Base-by-base conservation (phyloP, 805 yeast genomes). In the Schwanniomyces vanrijiae region DNA sequence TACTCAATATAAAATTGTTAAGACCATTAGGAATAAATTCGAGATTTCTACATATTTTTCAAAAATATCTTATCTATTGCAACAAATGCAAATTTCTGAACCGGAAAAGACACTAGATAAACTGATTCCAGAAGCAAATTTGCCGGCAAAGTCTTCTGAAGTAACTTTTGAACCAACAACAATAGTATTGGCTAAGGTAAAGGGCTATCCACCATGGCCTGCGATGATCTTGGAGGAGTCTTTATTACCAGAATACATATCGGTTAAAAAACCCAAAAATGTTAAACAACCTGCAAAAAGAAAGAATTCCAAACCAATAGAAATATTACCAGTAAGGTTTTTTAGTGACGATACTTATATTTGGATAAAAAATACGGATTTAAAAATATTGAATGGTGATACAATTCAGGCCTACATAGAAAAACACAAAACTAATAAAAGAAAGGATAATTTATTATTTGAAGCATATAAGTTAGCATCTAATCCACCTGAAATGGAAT, bases 191-290 rank as follows among this genome's bases (percentile, higher is more conserved):
- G 94, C 94, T 6, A 89, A 89, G 64, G 82, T 89, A 41, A 89
- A 88, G 59, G 95, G 96, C 7, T 89, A 83, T 60, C 88, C 96
- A 2, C 86, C 91, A 37, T 89, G 96, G 96, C 96, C 96, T 0
- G 90, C 91, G 2, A 83, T 88, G 82, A 82, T 88, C 3, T 76
- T 88, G 3, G 84, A 83, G 1, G 78, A 71, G 49, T 73, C 76
- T 14, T 64, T 80, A 6, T 71, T 88, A 5, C 94, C 96, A 0
- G 78, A 69, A 18, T 69, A 75, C 54, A 79, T 88, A 24, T 53
- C 66, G 21, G 62, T 65, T 14, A 76, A 73, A 50, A 77, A 73
- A 47, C 88, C 89, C 13, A 79, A 79, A 53, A 53, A 66, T 18
- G 54, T 66, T 26, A 59, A 64, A 37, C 56, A 56, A 22, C 58